Percentiles rank a stretch among this genome's conserved stretches.
These are phyloP conservation scores for Candolleomyces aberdarensis DNA, from an alignment of 768 basidiomycete genomes.

Conservation along the genomic window DNA sequence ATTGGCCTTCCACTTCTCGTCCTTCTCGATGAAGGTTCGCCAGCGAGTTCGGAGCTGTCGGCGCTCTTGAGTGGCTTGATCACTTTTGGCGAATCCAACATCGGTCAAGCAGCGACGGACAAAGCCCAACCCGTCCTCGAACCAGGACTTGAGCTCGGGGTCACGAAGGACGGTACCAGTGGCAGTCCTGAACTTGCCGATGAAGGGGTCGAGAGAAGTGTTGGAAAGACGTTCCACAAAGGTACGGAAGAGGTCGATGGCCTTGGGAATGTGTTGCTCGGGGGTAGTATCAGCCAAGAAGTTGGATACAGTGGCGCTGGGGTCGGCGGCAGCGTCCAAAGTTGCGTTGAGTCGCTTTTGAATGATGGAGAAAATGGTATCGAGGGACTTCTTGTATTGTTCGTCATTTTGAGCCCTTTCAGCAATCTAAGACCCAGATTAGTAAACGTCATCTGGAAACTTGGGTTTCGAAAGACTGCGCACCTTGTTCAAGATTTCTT, in stretches of 20 bases:
- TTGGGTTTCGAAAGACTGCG: conserved; percentile 1
- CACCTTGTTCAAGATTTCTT: conserved; percentile 54
- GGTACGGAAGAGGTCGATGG: conserved; percentile 45
- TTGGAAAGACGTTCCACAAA: conserved; percentile 52
- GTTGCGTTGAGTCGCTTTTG: conserved; percentile 56
- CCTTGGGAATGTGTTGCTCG: conserved; percentile 57
- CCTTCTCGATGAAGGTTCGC: conserved; percentile 43
- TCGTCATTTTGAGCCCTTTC: conserved; percentile 63
- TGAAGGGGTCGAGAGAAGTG: conserved; percentile 49
- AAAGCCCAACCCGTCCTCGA: conserved; percentile 49
- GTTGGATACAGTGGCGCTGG: conserved; percentile 46
- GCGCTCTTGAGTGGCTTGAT: conserved; percentile 40
- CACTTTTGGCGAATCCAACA: conserved; percentile 49
- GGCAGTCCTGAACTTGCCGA: conserved; percentile 38
- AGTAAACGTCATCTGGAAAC: background rate
- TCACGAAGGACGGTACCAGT: conserved; percentile 52
- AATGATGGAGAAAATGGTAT: conserved; percentile 53
- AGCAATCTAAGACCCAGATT: conserved; percentile 41
- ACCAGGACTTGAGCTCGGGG: conserved; percentile 48
- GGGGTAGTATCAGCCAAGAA: conserved; percentile 62
- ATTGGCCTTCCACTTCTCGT: conserved; percentile 53
- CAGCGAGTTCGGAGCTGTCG: conserved; percentile 49
- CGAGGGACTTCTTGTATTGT: conserved; percentile 53
- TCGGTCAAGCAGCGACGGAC: conserved; percentile 45
- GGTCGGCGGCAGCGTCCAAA: conserved; percentile 45